phyloP scores from a whole-genome alignment of 2,329 filamentous ascomycete species.

The Lachnellula suecica region DNA sequence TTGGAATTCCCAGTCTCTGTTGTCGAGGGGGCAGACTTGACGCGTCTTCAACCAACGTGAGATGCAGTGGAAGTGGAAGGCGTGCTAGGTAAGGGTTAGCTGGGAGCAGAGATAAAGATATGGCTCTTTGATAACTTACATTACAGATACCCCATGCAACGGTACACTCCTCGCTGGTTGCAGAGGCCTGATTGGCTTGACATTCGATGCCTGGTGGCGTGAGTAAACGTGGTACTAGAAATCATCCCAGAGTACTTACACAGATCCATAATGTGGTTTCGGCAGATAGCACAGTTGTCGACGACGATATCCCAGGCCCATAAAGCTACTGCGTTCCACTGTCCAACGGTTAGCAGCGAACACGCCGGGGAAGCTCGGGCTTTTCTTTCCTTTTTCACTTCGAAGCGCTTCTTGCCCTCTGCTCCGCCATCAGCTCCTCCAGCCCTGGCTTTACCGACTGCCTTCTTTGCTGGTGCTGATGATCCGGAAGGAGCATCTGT shows the following conservation, averaged over 20 bases:
- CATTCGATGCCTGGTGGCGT: conserved; percentile 78
- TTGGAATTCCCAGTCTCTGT: conserved; percentile 99
- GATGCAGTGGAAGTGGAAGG: conserved; percentile 99
- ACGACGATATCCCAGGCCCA: conserved; percentile 99
- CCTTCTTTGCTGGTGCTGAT: conserved; percentile 55
- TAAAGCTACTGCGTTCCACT: conserved; percentile 98
- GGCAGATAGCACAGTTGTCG: conserved; percentile 98
- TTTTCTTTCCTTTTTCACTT: conserved; percentile 87
- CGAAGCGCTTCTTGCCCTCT: conserved; percentile 90
- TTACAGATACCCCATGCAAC: conserved; percentile 99
- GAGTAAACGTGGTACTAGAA: conserved; percentile 5
- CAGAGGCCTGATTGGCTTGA: conserved; percentile 96
- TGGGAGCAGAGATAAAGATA: background rate
- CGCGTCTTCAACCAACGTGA: conserved; percentile 99
- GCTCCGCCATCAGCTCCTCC: conserved; percentile 49
- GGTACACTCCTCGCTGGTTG: conserved; percentile 96
- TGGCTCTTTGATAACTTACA: conserved; percentile 53
- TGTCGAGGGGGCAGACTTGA: conserved; percentile 96
- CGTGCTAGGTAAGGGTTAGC: conserved; percentile 62
- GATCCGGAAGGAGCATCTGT: conserved; percentile 69
- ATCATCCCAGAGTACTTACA: conserved; percentile 55
- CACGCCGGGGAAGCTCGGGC: background rate
- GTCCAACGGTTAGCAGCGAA: conserved; percentile 14
- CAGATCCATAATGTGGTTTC: conserved; percentile 99
- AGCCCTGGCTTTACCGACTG: conserved; percentile 43